Base-by-base conservation (phyloP, 106 monocot species). In the Dendrobium nobile region DNA sequence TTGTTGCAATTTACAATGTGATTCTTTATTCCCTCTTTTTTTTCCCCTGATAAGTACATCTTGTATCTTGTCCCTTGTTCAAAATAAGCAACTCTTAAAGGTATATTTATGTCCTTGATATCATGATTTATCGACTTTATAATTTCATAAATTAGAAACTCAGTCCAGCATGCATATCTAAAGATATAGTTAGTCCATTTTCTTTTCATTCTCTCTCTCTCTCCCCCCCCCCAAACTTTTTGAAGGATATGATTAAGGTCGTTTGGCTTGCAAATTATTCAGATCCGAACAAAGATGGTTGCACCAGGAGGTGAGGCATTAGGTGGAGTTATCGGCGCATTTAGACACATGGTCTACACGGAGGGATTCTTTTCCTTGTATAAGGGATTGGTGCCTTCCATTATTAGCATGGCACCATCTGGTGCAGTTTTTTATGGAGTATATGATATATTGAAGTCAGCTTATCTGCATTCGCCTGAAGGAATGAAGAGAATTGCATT, bases 371-470 rank as follows among this genome's bases (percentile, higher is more conserved):
- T 95, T 72, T 93, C 99, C 76, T 91, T 99, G 26, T 99, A 99
- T 84, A 95, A 89, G 81, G 99, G 99, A 20, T 85, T 99, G 56
- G 58, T 91, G 24, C 99, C 99, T 54, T 93, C 99, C 47, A 87
- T 99, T 73, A 89, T 99, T 37, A 95, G 95, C 82, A 99, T 99
- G 99, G 99, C 95, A 19, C 99, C 99, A 51, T 95, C 99, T 61
- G 91, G 93, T 75, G 99, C 99, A 41, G 94, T 99, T 75, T 99
- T 99, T 80, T 99, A 99, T 80, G 99, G 95, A 73, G 91, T 99
- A 41, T 99, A 99, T 82, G 99, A 99, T 77, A 95, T 95, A 78
- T 80, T 99, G 43, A 99, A 99, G 82, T 79, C 90, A 41, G 75
- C 88, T 47, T 98, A 98, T 80, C 84, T 98, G 65, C 95, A 91